Base-by-base conservation (phyloP, 2,329 filamentous ascomycete genomes). In the Aspergillus costaricaensis region DNA sequence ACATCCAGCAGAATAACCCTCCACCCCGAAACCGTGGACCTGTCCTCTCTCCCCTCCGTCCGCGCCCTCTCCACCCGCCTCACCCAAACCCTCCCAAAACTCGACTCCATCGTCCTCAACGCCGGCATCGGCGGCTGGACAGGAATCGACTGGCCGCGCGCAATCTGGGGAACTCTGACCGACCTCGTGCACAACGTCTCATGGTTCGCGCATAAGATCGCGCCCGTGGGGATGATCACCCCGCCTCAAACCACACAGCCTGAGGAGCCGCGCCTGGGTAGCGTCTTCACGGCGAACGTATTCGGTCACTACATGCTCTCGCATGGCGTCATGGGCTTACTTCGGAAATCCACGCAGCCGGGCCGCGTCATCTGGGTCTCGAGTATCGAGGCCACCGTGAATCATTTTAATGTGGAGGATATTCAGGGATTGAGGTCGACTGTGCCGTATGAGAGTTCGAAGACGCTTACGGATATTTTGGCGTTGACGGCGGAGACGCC, bases 241-340 rank as follows among this genome's bases (percentile, higher is more conserved):
- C 78, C 80, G 62, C 76, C 79, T 8, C 83, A 92, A 72, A 78
- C 83, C 14, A 71, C 17, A 74, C 9, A 75, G 5, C 56, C 60
- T 3, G 68, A 78, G 15, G 85, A 87, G 60, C 87, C 89, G 0
- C 78, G 81, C 5, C 79, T 99, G 0, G 93, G 92, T 3, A 84
- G 91, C 66, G 87, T 96, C 17, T 99, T 98, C 74, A 90, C 89
- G 73, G 89, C 94, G 53, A 98, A 98, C 72, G 85, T 96, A 30
- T 98, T 99, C 72, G 95, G 95, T 0, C 95, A 99, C 79, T 98
- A 99, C 74, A 79, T 97, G 70, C 86, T 99, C 23, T 86, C 86
- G 15, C 93, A 96, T 74, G 87, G 89, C 71, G 83, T 98, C 10
- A 83, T 90, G 66, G 89, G 91, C 0, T 81, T 97, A 10, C 83